Evolutionary conservation across 2,329 filamentous ascomycete species (phyloP), one percentile per base, ranked within the genome.

Genomic region (Lecanoromycetidae sp.): DNA sequence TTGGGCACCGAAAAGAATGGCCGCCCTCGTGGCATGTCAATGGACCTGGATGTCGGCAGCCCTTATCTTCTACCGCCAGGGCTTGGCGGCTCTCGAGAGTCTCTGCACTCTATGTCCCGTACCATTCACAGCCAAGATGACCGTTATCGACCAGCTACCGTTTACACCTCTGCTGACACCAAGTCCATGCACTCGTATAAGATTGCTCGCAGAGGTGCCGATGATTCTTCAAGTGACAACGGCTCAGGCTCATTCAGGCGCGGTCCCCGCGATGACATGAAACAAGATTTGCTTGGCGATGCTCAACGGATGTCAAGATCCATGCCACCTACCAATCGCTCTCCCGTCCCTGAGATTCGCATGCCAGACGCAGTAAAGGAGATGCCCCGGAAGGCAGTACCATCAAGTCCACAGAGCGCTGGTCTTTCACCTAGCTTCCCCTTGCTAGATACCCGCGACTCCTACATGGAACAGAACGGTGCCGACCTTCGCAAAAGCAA

Each of bases 11-110:
- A 71, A 55, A 51, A 59, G 33, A 43, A 61, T 22, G 57, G 57
- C 38, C 58, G 60, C 39, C 60, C 57, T 41, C 70, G 72, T 34
- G 75, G 75, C 12, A 56, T 80, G 53, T 80, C 77, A 13, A 59
- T 90, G 75, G 79, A 82, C 58, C 58, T 90, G 75, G 79, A 83
- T 59, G 71, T 88, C 39, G 78, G 77, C 27, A 91, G 81, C 57
- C 91, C 91, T 2, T 98, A 96, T 62, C 75, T 98, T n/a, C 73
- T 96, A n/a, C 88, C 91, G 4, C 84, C 85, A 1, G 80, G 78
- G 46, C 60, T 90, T 17, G 79, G 91, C 34, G 73, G 77, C 58
- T 95, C 90, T 1, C 77, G 79, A 36, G 87, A 94, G 56, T 95
- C 90, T 4, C 71, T 96, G 53, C 80, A 88, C 62, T 93, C 87